phyloP scores from a whole-genome alignment of 208 protist species.

The Wallacemonas sp. region DNA sequence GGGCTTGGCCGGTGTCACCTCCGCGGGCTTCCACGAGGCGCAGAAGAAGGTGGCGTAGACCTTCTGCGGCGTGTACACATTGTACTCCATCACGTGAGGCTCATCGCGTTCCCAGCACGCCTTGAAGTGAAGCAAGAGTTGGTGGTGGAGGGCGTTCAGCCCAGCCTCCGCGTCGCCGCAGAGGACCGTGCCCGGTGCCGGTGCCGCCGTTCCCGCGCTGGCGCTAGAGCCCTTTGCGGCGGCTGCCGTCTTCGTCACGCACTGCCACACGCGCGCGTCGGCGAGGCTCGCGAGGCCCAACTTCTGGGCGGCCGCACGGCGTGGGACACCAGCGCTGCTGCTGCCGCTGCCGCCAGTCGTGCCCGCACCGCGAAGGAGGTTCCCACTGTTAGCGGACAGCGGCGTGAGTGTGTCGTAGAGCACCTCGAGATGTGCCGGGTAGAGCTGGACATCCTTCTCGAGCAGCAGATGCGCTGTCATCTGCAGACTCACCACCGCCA shows the following conservation, averaged over 20 bases:
- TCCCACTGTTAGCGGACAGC: neutral
- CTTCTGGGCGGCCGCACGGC: conserved; percentile 5
- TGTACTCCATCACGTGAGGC: conserved; percentile 87
- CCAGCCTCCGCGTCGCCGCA: conserved; percentile 56
- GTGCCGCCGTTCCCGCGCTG: neutral
- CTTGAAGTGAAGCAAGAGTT: conserved; percentile 79
- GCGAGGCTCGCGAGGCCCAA: neutral
- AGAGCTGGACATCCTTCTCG: conserved; percentile 49
- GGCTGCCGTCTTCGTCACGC: neutral
- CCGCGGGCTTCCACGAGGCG: conserved; percentile 17
- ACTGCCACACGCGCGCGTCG: conserved; percentile 5
- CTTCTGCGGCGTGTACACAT: conserved; percentile 56
- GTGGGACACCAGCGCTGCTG: neutral
- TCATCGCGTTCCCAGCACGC: conserved; percentile 72
- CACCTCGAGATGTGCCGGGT: conserved; percentile 60
- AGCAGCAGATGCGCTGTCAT: conserved; percentile 73
- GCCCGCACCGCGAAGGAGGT: neutral
- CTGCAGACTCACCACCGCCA: conserved; percentile 86
- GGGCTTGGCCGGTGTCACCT: neutral
- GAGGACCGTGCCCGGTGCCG: neutral
- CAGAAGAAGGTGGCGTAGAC: conserved; percentile 75
- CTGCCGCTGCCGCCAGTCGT: neutral
- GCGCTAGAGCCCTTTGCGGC: neutral
- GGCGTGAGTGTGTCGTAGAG: conserved; percentile 61
- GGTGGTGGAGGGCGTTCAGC: conserved; percentile 73